Base-by-base conservation (phyloP, 768 basidiomycete genomes). In the Tulasnella sp. region DNA sequence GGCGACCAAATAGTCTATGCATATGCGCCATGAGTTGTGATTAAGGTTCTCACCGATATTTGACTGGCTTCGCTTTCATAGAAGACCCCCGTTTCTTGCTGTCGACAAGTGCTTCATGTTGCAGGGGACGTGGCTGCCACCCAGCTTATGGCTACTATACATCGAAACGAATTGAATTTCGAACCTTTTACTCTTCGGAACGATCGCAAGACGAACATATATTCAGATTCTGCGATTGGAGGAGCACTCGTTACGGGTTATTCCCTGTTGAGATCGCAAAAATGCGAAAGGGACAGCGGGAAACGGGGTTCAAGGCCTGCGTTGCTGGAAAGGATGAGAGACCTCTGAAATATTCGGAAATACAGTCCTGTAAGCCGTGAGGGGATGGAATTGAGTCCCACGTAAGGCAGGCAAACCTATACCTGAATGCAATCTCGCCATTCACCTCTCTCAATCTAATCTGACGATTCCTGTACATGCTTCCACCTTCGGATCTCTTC, bases 71-170 rank as follows among this genome's bases (percentile, higher is more conserved):
- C 12, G 39, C 39, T 52, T 73, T 79, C 4, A 58, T 19, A 8
- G 78, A 72, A 8, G 74, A 76, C 10, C 79, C 79, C 8, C 79
- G 79, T 44, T 76, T 80, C 36, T 91, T 85, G 2, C 95, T 94
- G 80, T 93, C 94, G 81, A 93, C 93, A 71, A 95, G 83, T 31
- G 94, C 88, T 83, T 97, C 93, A n/a, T 40, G 85, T 83, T 7
- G 86, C 80, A n/a, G 82, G 81, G 2, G 82, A 77, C 0, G 88
- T 86, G 73, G 90, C 90, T 19, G 91, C 88, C 2, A 90, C 85
- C 91, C 92, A 96, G 77, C 90, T 93, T 14, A 95, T 84, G 0
- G 93, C n/a, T n/a, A n/a, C n/a, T n/a, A n/a, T n/a, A n/a, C n/a
- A n/a, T n/a, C n/a, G n/a, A n/a, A n/a, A n/a, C n/a, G n/a, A n/a